phyloP scores from a whole-genome alignment of 129 eudicot species.

The Artemisia annua region DNA sequence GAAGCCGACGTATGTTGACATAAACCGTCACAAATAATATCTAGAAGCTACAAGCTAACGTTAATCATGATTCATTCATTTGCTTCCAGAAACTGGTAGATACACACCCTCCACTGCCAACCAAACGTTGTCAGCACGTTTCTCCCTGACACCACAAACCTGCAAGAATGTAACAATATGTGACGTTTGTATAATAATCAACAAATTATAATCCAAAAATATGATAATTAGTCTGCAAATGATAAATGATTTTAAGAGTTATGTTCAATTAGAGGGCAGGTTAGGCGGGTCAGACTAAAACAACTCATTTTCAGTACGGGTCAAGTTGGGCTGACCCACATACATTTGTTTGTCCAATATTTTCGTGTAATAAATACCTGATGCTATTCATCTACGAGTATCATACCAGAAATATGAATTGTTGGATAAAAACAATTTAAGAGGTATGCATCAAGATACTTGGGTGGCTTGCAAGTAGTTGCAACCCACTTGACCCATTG shows the following conservation, averaged over 20 bases:
- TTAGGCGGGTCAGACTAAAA: not conserved
- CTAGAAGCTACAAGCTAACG: slow-evolving; percentile 12
- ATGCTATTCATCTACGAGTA: too few relatives aligned
- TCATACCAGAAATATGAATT: too few relatives aligned
- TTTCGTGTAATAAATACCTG: too few relatives aligned
- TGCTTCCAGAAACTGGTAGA: slow-evolving; percentile 62
- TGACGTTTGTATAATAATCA: too few relatives aligned
- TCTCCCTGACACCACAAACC: slow-evolving; percentile 93
- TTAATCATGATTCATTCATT: slow-evolving; percentile 29
- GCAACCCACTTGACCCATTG: not conserved
- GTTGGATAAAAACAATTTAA: too few relatives aligned
- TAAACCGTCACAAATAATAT: not conserved
- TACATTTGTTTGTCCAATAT: too few relatives aligned
- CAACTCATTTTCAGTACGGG: slow-evolving; percentile 41
- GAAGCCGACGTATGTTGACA: not conserved
- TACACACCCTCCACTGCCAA: slow-evolving; percentile 95
- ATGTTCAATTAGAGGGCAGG: not conserved
- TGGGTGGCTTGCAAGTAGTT: too few relatives aligned
- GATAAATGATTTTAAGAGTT: not conserved
- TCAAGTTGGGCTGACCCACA: too few relatives aligned
- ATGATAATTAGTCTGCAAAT: not conserved
- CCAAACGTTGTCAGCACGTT: slow-evolving; percentile 86
- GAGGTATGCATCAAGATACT: too few relatives aligned
- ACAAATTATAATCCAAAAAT: too few relatives aligned
- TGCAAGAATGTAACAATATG: slow-evolving; percentile 19